Evolutionary conservation across 257 asterid species (phyloP).

Genomic region (Lycium ferocissimum): DNA sequence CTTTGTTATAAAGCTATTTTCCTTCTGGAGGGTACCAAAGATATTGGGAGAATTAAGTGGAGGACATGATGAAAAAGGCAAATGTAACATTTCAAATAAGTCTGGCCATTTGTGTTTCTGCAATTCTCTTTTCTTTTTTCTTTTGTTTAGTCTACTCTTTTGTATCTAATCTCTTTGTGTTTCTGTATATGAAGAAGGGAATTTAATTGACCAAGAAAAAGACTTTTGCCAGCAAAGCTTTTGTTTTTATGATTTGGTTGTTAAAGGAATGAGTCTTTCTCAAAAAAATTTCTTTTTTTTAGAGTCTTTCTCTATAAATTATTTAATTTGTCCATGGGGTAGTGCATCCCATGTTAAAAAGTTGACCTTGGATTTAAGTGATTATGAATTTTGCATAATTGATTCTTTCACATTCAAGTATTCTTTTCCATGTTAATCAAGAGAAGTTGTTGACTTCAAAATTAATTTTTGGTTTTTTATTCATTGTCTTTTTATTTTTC

Average conservation of each 20-base stretch:
- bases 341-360: slow-evolving; percentile 29
- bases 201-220: neutral
- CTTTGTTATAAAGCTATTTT: neutral
- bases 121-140: neutral
- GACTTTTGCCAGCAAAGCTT: slow-evolving; percentile 8
- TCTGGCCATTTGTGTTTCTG: slow-evolving; percentile 1
- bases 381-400: slow-evolving; percentile 3
- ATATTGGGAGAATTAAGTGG: slow-evolving; percentile 28
- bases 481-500: neutral
- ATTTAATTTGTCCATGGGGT: neutral
- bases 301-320: neutral
- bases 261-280: neutral
- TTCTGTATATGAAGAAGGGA: neutral
- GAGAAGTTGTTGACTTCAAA: slow-evolving; percentile 1
- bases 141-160: neutral
- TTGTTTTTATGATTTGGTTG: slow-evolving; percentile 5
- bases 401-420: neutral
- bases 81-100: slow-evolving; percentile 6
- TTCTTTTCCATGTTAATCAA: neutral
- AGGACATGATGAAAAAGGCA: neutral
- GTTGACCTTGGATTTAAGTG: slow-evolving; percentile 23
- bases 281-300: too few relatives aligned
- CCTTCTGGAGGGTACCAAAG: slow-evolving; percentile 21
- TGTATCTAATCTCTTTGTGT: neutral
- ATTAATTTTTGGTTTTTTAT: too few relatives aligned